Conservation (phyloP, 148 eudicot genomes). For the Camellia lanceoleosa region DNA sequence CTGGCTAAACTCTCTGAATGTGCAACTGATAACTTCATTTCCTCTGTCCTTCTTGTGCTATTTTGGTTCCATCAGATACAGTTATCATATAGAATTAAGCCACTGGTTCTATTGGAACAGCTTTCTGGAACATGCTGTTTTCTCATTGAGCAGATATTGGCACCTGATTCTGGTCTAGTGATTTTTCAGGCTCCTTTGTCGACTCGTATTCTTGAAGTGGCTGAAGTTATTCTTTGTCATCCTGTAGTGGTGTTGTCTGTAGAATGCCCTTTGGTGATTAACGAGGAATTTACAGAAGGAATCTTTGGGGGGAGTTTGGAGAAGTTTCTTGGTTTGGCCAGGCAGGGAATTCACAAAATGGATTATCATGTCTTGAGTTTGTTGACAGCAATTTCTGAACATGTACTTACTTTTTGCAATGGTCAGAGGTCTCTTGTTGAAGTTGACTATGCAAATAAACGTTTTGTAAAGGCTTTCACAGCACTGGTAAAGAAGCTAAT, state of each 20-base stretch:
- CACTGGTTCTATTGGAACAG: constrained; percentile 39
- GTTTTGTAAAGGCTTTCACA: constrained; percentile 33
- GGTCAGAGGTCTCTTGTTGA: constrained; percentile 17
- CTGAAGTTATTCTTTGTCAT: constrained; percentile 58
- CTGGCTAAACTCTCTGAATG: constrained; percentile 46
- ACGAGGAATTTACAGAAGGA: constrained; percentile 34
- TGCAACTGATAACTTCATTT: constrained; percentile 44
- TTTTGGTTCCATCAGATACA: constrained; percentile 67
- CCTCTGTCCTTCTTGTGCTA: constrained; percentile 56
- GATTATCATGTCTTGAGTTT: constrained; percentile 49
- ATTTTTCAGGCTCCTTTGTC: constrained; percentile 15
- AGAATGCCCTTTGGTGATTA: constrained; percentile 38
- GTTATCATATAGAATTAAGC: constrained; percentile 38
- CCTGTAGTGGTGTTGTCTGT: constrained; percentile 57
- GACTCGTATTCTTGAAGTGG: constrained; percentile 40
- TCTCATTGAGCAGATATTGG: constrained; percentile 47
- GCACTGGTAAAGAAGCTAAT: constrained; percentile 42
- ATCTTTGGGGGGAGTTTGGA: constrained; percentile 35
- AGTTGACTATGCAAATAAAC: constrained; percentile 30
- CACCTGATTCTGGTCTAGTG: constrained; percentile 26
- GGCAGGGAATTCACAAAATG: constrained; percentile 41
- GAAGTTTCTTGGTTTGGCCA: constrained; percentile 31
- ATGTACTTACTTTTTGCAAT: constrained; percentile 29
- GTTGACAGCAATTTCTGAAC: constrained; percentile 46
- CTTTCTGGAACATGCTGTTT: constrained; percentile 46